Evolutionary conservation across 169 alveolate species (phyloP).

Genomic region (Plasmodium fragile): DNA sequence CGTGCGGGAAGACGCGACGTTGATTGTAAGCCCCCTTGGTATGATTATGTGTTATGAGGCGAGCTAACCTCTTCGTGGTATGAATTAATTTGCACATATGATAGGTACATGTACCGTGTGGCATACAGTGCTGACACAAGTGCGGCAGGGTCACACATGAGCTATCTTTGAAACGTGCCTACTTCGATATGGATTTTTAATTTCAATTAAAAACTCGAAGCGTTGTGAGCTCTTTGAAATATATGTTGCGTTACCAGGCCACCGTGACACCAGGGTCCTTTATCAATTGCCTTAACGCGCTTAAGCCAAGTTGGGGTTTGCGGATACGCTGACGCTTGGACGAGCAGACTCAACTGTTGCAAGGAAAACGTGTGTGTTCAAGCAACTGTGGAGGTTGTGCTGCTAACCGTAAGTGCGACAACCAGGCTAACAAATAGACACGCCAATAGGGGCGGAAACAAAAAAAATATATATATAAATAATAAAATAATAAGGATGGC

Average conservation of each 20-base stretch:
- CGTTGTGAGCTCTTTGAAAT: not conserved
- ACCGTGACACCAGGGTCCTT: not conserved
- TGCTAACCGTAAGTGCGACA: not conserved
- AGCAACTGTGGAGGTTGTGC: not conserved
- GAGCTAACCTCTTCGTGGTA: not conserved
- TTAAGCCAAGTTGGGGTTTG: not conserved
- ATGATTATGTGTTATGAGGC: not conserved
- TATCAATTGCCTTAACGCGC: not conserved
- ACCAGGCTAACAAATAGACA: not conserved
- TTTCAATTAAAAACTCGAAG: not conserved
- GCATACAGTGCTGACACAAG: not conserved
- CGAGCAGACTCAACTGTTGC: not conserved
- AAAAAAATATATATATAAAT: not conserved
- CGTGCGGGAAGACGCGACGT: not conserved
- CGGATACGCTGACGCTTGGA: not conserved
- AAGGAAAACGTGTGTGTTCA: not conserved
- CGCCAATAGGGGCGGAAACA: not conserved
- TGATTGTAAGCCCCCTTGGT: not conserved
- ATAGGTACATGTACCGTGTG: not conserved
- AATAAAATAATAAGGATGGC: not conserved
- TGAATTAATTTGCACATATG: not conserved
- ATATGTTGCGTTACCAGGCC: not conserved
- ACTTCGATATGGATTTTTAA: not conserved
- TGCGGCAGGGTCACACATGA: not conserved
- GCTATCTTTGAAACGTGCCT: not conserved